These are phyloP conservation scores for Colletotrichum tanaceti DNA, from an alignment of 2,329 filamentous ascomycete genomes.

Conservation along the genomic window DNA sequence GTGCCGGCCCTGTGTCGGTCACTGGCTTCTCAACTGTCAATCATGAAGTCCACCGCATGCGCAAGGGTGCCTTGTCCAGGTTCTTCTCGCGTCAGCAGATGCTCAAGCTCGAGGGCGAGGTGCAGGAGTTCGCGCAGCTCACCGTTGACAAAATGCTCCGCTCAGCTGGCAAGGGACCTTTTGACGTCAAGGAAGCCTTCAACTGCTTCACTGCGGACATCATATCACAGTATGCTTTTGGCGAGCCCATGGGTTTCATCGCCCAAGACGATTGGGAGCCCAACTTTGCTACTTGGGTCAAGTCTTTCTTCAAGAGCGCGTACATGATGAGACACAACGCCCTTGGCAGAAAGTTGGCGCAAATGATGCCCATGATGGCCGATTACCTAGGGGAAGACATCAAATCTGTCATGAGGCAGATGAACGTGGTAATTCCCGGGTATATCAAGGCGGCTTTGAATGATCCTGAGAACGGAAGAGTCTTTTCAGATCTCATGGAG, in stretches of 20 bases:
- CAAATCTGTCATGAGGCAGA: constrained; percentile 45
- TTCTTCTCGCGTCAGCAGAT: constrained; percentile 50
- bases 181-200: constrained; percentile 51
- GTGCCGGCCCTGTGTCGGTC: constrained; percentile 42
- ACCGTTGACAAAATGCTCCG: constrained; percentile 42
- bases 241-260: constrained; percentile 49
- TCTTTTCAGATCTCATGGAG: constrained; percentile 46
- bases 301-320: constrained; percentile 48
- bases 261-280: constrained; percentile 48
- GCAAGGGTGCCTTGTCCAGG: constrained; percentile 47
- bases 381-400: constrained; percentile 44
- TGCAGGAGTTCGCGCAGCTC: constrained; percentile 36
- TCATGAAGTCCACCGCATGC: constrained; percentile 50
- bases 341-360: constrained; percentile 45
- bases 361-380: constrained; percentile 44
- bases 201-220: constrained; percentile 55
- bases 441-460: constrained; percentile 44
- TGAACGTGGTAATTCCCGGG: constrained; percentile 44
- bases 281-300: constrained; percentile 51
- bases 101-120: constrained; percentile 35
- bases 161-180: constrained; percentile 41
- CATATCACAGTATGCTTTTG: constrained; percentile 54
- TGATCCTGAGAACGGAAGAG: constrained; percentile 43
- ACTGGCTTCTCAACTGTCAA: constrained; percentile 44
- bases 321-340: constrained; percentile 50